phyloP scores from a whole-genome alignment of 2,329 filamentous ascomycete genomes.

The Ophiosphaerella korrae region DNA sequence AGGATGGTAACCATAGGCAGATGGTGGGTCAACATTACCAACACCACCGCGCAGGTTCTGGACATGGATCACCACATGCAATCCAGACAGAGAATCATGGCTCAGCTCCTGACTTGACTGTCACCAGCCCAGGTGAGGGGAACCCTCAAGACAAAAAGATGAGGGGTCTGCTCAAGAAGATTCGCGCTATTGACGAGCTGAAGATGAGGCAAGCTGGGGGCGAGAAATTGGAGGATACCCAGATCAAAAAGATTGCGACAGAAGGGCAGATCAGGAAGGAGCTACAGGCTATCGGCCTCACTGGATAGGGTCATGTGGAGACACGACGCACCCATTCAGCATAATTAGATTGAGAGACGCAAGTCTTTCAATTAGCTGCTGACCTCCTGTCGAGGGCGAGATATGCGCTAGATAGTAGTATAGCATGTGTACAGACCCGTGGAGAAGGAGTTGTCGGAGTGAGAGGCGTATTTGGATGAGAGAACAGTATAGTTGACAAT shows the following conservation, averaged over 20 bases:
- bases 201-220: slow-evolving; percentile 95
- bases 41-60: slow-evolving; percentile 29
- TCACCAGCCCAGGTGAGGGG: slow-evolving; percentile 61
- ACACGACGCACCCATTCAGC: background rate
- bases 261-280: slow-evolving; percentile 85
- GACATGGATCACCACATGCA: slow-evolving; percentile 23
- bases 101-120: slow-evolving; percentile 56
- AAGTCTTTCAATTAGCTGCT: no score
- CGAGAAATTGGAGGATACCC: slow-evolving; percentile 97
- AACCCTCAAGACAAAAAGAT: slow-evolving; percentile 91
- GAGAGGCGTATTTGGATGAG: no score
- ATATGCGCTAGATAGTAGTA: no score
- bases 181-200: slow-evolving; percentile 94
- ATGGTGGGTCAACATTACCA: slow-evolving; percentile 33
- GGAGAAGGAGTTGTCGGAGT: no score
- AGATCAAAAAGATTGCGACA: slow-evolving; percentile 96
- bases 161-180: slow-evolving; percentile 91
- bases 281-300: slow-evolving; percentile 65
- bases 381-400: no score
- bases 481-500: background rate
- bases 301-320: slow-evolving; percentile 17
- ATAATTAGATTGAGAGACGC: no score
- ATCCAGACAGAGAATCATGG: slow-evolving; percentile 42
- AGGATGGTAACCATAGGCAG: slow-evolving; percentile 33
- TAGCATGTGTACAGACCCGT: no score